Percentiles rank a stretch among this genome's conserved stretches.
Evolutionary conservation across 202 grass and related monocot species (phyloP).

Genomic region (Cymbopogon flexuosus): DNA sequence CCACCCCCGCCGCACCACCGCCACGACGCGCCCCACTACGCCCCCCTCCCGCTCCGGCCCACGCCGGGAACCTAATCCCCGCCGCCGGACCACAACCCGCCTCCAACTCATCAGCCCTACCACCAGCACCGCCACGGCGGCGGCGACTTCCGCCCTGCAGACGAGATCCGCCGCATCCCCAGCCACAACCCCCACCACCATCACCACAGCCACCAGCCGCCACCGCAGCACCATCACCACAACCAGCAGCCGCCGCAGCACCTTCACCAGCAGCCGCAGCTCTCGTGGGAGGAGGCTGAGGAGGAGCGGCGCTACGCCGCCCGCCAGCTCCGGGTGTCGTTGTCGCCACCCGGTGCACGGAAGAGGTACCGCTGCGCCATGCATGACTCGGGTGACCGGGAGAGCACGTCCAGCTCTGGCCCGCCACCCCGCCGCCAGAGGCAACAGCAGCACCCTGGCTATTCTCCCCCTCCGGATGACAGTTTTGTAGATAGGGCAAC

Average conservation of each 20-base stretch:
- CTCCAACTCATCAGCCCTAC: conserved; percentile 7
- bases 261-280: neutral
- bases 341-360: neutral
- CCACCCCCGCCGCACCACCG: conserved; percentile 4
- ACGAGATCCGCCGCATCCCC: conserved; percentile 22
- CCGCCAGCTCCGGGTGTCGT: conserved; percentile 3
- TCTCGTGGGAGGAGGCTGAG: conserved; percentile 15
- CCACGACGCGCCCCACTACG: conserved; percentile 27
- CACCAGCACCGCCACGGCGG: neutral
- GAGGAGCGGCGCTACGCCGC: neutral
- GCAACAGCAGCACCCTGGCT: conserved; percentile 18
- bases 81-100: conserved; percentile 17
- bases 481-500: conserved; percentile 33
- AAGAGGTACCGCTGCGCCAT: conserved; percentile 37
- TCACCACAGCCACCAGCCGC: neutral
- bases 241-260: neutral
- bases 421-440: conserved; percentile 24
- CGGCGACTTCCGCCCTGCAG: neutral
- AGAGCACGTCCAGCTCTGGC: conserved; percentile 57
- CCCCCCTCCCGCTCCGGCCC: neutral
- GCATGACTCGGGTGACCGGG: conserved; percentile 26
- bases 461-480: conserved; percentile 5
- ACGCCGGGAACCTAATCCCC: conserved; percentile 34
- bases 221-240: neutral
- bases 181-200: neutral